Evolutionary conservation across 805 yeast genomes (phyloP).

Genomic region (Henningerozyma blattae): DNA sequence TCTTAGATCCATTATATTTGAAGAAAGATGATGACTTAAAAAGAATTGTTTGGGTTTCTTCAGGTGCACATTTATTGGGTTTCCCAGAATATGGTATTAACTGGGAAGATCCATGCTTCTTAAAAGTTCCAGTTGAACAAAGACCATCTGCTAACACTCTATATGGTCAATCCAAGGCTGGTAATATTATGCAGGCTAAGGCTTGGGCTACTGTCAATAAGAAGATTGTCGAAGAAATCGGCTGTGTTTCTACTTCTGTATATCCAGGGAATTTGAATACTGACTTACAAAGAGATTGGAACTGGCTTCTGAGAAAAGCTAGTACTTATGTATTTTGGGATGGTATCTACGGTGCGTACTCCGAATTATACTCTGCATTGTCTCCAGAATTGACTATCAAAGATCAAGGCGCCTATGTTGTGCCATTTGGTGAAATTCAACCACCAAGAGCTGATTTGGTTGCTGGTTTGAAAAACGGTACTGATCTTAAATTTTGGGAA

Average conservation of each 20-base stretch:
- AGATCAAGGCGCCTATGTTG: slow-evolving; percentile 23
- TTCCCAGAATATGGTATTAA: slow-evolving; percentile 24
- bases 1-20: slow-evolving; percentile 26
- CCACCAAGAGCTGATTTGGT: slow-evolving; percentile 17
- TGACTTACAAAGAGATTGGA: slow-evolving; percentile 17
- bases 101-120: slow-evolving; percentile 19
- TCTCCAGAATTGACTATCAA: slow-evolving; percentile 19
- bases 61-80: slow-evolving; percentile 22
- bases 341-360: slow-evolving; percentile 25
- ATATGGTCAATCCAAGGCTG: slow-evolving; percentile 30
- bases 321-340: slow-evolving; percentile 7
- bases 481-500: slow-evolving; percentile 20
- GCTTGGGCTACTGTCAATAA: slow-evolving; percentile 23
- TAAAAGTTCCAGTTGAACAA: slow-evolving; percentile 7
- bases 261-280: slow-evolving; percentile 27
- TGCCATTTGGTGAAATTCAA: slow-evolving; percentile 25
- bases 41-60: slow-evolving; percentile 30
- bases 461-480: slow-evolving; percentile 17
- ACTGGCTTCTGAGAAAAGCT: slow-evolving; percentile 2
- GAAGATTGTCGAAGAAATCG: slow-evolving; percentile 10
- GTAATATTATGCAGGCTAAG: slow-evolving; percentile 23
- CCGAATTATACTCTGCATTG: slow-evolving; percentile 27
- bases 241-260: slow-evolving; percentile 22
- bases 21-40: slow-evolving; percentile 20
- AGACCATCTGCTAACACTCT: slow-evolving; percentile 9